Evolutionary conservation across 2,329 filamentous ascomycete genomes (phyloP).

Genomic region (Cytospora leucostoma): DNA sequence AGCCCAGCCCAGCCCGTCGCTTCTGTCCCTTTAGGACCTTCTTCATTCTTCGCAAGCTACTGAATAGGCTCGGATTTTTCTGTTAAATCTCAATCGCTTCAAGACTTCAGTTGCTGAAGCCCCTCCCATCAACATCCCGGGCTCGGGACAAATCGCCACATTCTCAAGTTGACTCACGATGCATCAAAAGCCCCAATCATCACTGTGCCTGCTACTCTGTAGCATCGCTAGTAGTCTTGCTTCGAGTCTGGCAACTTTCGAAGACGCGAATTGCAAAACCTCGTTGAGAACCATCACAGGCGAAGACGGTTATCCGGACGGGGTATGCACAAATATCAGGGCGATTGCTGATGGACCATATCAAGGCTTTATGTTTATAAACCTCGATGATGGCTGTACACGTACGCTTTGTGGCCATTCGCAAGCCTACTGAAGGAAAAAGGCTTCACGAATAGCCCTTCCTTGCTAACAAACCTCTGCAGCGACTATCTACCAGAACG

Average conservation of each 20-base stretch:
- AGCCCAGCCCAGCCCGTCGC: not conserved
- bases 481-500: slow-evolving; percentile 17
- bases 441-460: not conserved
- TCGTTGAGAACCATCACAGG: slow-evolving; percentile 2
- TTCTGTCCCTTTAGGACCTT: not conserved
- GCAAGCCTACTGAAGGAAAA: not conserved
- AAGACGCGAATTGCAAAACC: slow-evolving; percentile 5
- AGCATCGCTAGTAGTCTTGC: not conserved
- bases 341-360: slow-evolving; percentile 1
- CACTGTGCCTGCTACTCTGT: slow-evolving; percentile 11
- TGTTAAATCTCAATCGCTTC: not conserved
- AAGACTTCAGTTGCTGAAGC: not conserved
- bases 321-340: slow-evolving; percentile 12
- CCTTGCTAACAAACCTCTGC: not conserved
- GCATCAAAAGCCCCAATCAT: not conserved
- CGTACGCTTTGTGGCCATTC: not conserved
- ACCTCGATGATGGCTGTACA: slow-evolving; percentile 15
- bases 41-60: not conserved
- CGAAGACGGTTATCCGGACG: slow-evolving; percentile 21
- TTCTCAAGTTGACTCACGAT: not conserved
- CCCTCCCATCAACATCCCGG: not conserved
- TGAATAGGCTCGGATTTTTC: not conserved
- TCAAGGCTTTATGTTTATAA: slow-evolving; percentile 18
- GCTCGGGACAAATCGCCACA: not conserved
- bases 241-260: slow-evolving; percentile 10